Percentiles rank a stretch among this genome's conserved stretches.
Conservation (phyloP, 2,329 filamentous ascomycete species). For the Arthrobotrys iridis region DNA sequence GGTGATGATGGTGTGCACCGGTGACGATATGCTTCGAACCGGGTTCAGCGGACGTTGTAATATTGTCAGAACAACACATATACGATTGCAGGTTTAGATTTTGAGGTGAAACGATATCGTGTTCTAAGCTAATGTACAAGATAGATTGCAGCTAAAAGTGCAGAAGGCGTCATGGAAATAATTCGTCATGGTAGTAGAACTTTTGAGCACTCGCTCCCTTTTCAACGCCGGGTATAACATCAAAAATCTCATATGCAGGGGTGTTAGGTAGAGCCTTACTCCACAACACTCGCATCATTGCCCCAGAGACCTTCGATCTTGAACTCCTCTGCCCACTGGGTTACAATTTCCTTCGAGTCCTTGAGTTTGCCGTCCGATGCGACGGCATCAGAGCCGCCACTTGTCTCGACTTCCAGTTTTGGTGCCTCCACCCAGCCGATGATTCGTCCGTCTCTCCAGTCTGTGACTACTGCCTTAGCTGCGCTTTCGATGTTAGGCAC, state of each 20-base stretch:
- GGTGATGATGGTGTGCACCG: slow-evolving; percentile 49
- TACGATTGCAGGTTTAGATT: not conserved
- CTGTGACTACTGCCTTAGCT: slow-evolving; percentile 92
- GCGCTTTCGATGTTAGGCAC: slow-evolving; percentile 88
- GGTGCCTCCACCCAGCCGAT: slow-evolving; percentile 90
- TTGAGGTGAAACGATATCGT: not conserved
- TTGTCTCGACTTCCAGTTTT: slow-evolving; percentile 68
- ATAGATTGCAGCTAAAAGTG: slow-evolving; percentile 20
- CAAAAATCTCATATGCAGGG: not conserved
- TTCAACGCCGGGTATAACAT: slow-evolving; percentile 41
- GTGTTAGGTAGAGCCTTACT: slow-evolving; percentile 12
- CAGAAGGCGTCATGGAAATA: slow-evolving; percentile 22
- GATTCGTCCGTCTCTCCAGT: slow-evolving; percentile 95
- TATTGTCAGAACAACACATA: slow-evolving; percentile 6
- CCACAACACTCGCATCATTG: slow-evolving; percentile 25
- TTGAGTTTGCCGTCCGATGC: slow-evolving; percentile 65
- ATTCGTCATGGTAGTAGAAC: slow-evolving; percentile 20
- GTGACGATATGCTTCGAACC: no score
- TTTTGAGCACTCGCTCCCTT: slow-evolving; percentile 21
- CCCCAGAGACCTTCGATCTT: slow-evolving; percentile 91
- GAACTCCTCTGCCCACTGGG: slow-evolving; percentile 93
- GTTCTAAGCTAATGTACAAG: slow-evolving; percentile 50
- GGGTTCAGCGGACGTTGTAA: not conserved
- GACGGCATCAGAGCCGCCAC: slow-evolving; percentile 60
- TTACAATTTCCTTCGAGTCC: slow-evolving; percentile 86